phyloP scores from a whole-genome alignment of 2,329 filamentous ascomycete genomes.

The Macrophomina phaseolina region DNA sequence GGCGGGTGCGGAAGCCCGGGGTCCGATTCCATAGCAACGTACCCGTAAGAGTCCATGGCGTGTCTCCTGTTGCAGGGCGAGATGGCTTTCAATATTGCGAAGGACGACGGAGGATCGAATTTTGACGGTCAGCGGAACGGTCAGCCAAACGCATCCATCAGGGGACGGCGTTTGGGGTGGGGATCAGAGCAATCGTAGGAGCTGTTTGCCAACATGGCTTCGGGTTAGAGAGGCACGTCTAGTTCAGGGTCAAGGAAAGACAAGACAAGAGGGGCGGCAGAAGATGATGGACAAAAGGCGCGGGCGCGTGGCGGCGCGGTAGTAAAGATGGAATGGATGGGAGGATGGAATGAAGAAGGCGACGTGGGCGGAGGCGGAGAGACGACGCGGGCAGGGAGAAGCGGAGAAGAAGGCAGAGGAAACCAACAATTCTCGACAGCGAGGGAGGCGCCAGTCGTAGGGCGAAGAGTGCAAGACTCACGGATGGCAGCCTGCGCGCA shows the following conservation, averaged over 20 bases:
- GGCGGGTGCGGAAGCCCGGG: slow-evolving; percentile 12
- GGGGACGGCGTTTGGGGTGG: slow-evolving; percentile 35
- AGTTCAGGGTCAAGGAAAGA: slow-evolving; percentile 36
- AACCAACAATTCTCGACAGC: slow-evolving; percentile 29
- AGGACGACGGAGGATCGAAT: background rate
- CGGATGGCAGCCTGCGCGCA: slow-evolving; percentile 18
- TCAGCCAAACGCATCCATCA: slow-evolving; percentile 29
- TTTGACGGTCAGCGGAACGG: slow-evolving; percentile 11
- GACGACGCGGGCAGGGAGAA: slow-evolving; percentile 26
- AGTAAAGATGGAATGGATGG: slow-evolving; percentile 32
- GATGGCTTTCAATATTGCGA: background rate
- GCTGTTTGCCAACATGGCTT: slow-evolving; percentile 51
- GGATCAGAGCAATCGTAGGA: slow-evolving; percentile 38
- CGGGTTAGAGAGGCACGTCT: slow-evolving; percentile 47
- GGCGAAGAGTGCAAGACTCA: slow-evolving; percentile 32
- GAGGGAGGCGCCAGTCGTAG: slow-evolving; percentile 28
- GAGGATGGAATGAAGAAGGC: slow-evolving; percentile 30
- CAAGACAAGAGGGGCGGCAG: slow-evolving; percentile 37
- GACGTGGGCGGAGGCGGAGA: slow-evolving; percentile 22
- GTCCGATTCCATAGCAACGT: slow-evolving; percentile 31
- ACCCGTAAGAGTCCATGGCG: slow-evolving; percentile 48
- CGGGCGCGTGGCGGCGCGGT: slow-evolving; percentile 28
- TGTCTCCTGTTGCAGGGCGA: background rate
- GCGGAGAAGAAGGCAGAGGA: slow-evolving; percentile 27
- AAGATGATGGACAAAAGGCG: slow-evolving; percentile 30